Conservation (phyloP, 495 filamentous ascomycete species). For the Corynascus novoguineensis region DNA sequence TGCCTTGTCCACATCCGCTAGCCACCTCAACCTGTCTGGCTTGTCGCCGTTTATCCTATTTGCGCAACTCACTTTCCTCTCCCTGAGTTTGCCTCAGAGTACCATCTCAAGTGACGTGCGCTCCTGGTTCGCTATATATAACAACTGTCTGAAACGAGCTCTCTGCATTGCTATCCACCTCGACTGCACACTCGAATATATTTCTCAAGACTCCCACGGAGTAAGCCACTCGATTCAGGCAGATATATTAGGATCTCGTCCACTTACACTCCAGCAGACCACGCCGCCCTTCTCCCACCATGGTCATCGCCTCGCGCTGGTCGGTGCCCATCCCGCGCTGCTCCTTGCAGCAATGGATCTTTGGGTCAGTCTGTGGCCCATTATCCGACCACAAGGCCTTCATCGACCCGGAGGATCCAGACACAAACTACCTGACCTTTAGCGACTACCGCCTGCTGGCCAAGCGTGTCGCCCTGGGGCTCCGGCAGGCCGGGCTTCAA, state of each 20-base stretch:
- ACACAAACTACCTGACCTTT: slow-evolving; percentile 38
- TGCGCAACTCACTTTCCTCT: too few relatives aligned
- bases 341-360: slow-evolving; percentile 40
- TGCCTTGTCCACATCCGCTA: too few relatives aligned
- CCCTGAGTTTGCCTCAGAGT: too few relatives aligned
- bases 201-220: too few relatives aligned
- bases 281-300: slow-evolving; percentile 16
- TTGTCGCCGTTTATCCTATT: too few relatives aligned
- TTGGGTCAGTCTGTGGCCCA: slow-evolving; percentile 27
- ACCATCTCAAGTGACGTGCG: too few relatives aligned
- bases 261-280: not conserved
- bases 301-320: slow-evolving; percentile 45
- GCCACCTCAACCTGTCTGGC: too few relatives aligned
- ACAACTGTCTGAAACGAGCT: too few relatives aligned
- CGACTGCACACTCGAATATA: too few relatives aligned
- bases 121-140: too few relatives aligned
- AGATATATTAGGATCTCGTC: not conserved
- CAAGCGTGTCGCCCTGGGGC: slow-evolving; percentile 65
- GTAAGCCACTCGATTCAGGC: not conserved
- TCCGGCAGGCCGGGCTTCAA: slow-evolving; percentile 59
- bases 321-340: slow-evolving; percentile 30
- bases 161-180: too few relatives aligned
- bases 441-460: slow-evolving; percentile 59
- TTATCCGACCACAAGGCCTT: slow-evolving; percentile 37
- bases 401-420: slow-evolving; percentile 53